Base-by-base conservation (phyloP, 306 rosid genomes). In the Medicago arabica region DNA sequence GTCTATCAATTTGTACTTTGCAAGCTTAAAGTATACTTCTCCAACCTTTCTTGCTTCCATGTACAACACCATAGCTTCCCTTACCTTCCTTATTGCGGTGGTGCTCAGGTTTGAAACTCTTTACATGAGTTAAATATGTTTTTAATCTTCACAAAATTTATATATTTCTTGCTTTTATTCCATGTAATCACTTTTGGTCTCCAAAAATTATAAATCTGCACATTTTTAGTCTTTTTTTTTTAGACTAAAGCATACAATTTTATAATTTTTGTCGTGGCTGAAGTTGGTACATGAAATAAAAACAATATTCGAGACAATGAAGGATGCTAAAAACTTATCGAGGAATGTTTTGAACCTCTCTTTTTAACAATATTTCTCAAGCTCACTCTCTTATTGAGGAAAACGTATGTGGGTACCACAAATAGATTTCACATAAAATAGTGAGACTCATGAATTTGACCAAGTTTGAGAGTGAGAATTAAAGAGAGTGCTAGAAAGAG, bases 71-170 rank as follows among this genome's bases (percentile, higher is more conserved):
- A 80, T 90, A 73, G 84, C 95, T 82, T 69, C 93, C 66, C 61
- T 95, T 9, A 95, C 96, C 34, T 95, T 92, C 65, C 43, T 87
- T n/a, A 92, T 92, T 61, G 98, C 98, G 4, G 79, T 90, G 41
- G 58, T 28, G 41, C 65, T 92, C 70, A 88, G 93, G 97, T 89
- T 13, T 50, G 4, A 50, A 50, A n/a, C 7, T 50, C 57, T 6
- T 2, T 50, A n/a, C 19, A 50, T n/a, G 2, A 50, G 9, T 50
- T n/a, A 7, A n/a, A 50, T 50, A 6, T 50, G 2, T 50, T 50
- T n/a, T 50, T 7, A 50, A 0, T 50, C 1, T 7, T 1, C n/a
- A n/a, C 16, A 15, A n/a, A 46, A 12, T 3, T 44, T 44, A 44
- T 11, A 28, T 15, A 6, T 6, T n/a, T 49, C 1, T 49, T 49